Base-by-base conservation (phyloP, 2,329 filamentous ascomycete genomes). In the Botryotinia narcissicola region DNA sequence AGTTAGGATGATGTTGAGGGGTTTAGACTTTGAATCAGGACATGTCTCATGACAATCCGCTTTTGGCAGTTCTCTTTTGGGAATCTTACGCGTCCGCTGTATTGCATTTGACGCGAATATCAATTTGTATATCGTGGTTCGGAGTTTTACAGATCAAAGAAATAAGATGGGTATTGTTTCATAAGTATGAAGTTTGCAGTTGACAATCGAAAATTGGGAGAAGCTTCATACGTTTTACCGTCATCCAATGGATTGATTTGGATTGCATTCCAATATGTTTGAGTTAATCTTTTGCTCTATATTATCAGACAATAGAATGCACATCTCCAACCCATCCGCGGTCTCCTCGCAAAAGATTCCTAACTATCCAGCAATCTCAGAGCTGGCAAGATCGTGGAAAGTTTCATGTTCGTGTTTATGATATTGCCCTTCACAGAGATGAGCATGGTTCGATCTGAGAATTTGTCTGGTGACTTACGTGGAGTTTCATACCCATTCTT, bases 311-410 rank as follows among this genome's bases (percentile, higher is more conserved):
- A 42, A 22, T n/a, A 12, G 35, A 67, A 40, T 14, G 9, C 1
- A 22, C 18, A 29, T n/a, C 12, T 3, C 6, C 35, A 3, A 42
- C 10, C 4, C 12, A 2, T 16, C 4, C 12, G 44, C 22, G 22
- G 2, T 40, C 20, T 5, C 8, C 46, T n/a, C 32, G 0, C 29
- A 9, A 20, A 22, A 1, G 1, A 4, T 6, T 14, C 10, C 40
- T 25, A 51, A 20, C 14, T 51, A 10, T 32, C 25, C 48, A 54
- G 10, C 25, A 22, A 29, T 32, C 18, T 20, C 25, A 54, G 8
- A 48, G 32, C 25, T 18, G 44, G 25, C 46, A 67, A 54, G 35
- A 57, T 57, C 3, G 18, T 68, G 25, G n/a, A 9, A 42, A 42
- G 8, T 57, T 42, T 16, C 48, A 54, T 42, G 25, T 37, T 20